Evolutionary conservation across 176 grass and related monocot species (phyloP).

Genomic region (Eleusine coracana): DNA sequence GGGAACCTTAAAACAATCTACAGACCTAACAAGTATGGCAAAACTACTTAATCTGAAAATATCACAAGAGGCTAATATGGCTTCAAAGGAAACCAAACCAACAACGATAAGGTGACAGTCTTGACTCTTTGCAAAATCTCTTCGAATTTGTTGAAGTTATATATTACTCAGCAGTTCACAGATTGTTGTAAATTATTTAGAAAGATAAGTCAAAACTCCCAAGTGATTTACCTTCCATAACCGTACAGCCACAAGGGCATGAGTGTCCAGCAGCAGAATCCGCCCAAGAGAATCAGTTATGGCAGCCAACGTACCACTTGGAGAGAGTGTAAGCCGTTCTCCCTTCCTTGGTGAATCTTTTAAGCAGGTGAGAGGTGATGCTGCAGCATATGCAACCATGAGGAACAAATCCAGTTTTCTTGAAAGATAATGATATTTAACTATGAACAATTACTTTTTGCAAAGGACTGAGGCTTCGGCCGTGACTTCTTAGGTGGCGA

Average conservation of each 20-base stretch:
- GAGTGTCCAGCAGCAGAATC: conserved; percentile 86
- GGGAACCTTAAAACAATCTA: neutral
- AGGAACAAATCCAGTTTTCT: conserved; percentile 23
- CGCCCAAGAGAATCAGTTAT: conserved; percentile 97
- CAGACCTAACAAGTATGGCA: neutral
- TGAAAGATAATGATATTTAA: conserved; percentile 35
- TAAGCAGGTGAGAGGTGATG: conserved; percentile 81
- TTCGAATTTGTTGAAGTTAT: neutral
- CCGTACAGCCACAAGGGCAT: conserved; percentile 88
- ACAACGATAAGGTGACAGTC: neutral
- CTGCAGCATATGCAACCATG: conserved; percentile 52
- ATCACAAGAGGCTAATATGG: neutral
- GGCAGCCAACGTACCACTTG: conserved; percentile 86
- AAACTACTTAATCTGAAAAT: conserved; percentile 6
- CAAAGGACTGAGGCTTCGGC: conserved; percentile 83
- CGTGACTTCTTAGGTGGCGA: conserved; percentile 72
- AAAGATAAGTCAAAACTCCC: neutral
- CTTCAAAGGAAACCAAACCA: conserved; percentile 14
- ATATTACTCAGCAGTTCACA: neutral
- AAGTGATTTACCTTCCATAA: conserved; percentile 82
- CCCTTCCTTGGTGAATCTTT: conserved; percentile 92
- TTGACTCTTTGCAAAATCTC: neutral
- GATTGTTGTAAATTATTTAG: neutral
- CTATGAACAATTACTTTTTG: conserved; percentile 66
- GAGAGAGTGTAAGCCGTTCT: conserved; percentile 84